Conservation (phyloP, 1,284 basidiomycete species). For the Marasmius sp. region DNA sequence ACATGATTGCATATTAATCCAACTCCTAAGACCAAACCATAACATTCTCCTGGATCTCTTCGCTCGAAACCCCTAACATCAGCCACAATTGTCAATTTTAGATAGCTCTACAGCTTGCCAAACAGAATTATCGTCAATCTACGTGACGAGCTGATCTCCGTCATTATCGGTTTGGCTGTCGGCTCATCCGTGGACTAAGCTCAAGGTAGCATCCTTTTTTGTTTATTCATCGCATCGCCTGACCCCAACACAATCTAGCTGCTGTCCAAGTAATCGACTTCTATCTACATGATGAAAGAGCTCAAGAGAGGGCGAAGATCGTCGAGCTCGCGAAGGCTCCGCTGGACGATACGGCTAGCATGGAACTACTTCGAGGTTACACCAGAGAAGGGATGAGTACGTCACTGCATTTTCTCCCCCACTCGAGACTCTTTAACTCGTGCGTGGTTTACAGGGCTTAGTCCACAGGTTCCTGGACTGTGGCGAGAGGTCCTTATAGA, state of each 20-base stretch:
- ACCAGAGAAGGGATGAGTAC: slow-evolving; percentile 53
- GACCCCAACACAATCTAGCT: slow-evolving; percentile 15
- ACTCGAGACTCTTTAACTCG: neutral
- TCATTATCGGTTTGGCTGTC: slow-evolving; percentile 30
- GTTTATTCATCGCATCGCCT: neutral
- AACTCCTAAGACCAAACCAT: no score
- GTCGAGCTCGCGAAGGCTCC: slow-evolving; percentile 32
- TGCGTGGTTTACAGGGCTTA: slow-evolving; percentile 28
- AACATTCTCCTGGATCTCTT: no score
- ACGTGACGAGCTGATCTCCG: slow-evolving; percentile 44
- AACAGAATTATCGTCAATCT: no score
- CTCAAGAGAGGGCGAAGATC: slow-evolving; percentile 39
- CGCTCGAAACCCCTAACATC: no score
- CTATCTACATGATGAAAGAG: slow-evolving; percentile 46
- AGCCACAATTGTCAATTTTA: no score
- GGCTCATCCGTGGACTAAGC: slow-evolving; percentile 49
- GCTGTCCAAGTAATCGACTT: slow-evolving; percentile 54
- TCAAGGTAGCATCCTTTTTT: slow-evolving; percentile 26
- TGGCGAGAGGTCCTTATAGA: slow-evolving; percentile 43
- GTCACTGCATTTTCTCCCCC: slow-evolving; percentile 17
- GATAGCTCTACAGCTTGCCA: no score
- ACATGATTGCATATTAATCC: no score
- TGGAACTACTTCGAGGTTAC: slow-evolving; percentile 46
- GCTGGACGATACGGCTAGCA: slow-evolving; percentile 30
- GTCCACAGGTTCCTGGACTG: slow-evolving; percentile 44